phyloP scores from a whole-genome alignment of 2,329 filamentous ascomycete genomes.

The Botryotinia calthae region DNA sequence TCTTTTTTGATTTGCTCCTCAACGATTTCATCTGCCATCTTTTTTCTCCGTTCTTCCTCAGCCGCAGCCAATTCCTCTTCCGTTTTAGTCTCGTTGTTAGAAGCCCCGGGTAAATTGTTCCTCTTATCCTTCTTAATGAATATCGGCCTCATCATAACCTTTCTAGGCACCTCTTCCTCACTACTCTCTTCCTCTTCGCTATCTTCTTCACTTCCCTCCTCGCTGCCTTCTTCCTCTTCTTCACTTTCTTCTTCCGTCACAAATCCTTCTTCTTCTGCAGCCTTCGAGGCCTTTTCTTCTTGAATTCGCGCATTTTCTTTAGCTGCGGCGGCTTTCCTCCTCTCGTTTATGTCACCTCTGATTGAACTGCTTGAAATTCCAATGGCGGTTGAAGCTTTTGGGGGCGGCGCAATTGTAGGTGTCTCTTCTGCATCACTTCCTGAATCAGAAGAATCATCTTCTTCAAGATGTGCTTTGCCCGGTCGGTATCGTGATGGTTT shows the following conservation, averaged over 20 bases:
- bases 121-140: constrained; percentile 61
- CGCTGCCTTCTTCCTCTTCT: constrained; percentile 42
- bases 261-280: constrained; percentile 58
- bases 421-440: constrained; percentile 49
- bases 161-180: constrained; percentile 57
- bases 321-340: constrained; percentile 46
- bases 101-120: constrained; percentile 29
- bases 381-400: constrained; percentile 55
- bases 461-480: constrained; percentile 66
- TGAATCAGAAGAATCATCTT: constrained; percentile 49
- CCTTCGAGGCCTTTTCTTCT: constrained; percentile 43
- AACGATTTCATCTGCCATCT: constrained; percentile 73
- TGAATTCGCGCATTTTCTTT: constrained; percentile 49
- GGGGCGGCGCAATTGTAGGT: constrained; percentile 49
- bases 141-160: constrained; percentile 60
- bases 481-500: constrained; percentile 80
- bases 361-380: constrained; percentile 54
- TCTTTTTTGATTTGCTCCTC: constrained; percentile 87
- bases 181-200: constrained; percentile 43
- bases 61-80: constrained; percentile 48
- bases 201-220: constrained; percentile 34
- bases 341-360: constrained; percentile 52
- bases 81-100: constrained; percentile 38
- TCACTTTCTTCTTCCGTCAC: constrained; percentile 50
- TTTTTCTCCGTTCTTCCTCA: constrained; percentile 63